Conservation (phyloP, 352 stramenopile genomes). For the Globisporangium takayamanum region DNA sequence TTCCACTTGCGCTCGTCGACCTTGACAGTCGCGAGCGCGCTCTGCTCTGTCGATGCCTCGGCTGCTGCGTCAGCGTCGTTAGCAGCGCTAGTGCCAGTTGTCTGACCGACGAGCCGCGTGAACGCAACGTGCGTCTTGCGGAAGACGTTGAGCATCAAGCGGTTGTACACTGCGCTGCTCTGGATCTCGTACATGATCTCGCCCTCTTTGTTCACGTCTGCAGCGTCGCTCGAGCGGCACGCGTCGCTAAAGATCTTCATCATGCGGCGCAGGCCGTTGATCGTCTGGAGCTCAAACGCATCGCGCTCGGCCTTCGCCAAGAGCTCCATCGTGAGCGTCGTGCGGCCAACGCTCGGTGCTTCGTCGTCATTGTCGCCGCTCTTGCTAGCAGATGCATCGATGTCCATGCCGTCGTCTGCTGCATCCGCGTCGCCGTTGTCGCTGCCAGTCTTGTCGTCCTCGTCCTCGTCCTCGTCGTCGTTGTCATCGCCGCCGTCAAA, state of each 20-base stretch:
- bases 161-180: slow-evolving; percentile 92
- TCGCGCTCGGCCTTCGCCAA: slow-evolving; percentile 81
- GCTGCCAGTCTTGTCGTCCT: slow-evolving; percentile 6
- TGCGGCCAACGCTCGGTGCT: slow-evolving; percentile 31
- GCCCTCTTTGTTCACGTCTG: slow-evolving; percentile 51
- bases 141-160: slow-evolving; percentile 93
- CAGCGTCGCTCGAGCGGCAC: slow-evolving; percentile 89
- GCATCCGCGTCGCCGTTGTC: slow-evolving; percentile 7
- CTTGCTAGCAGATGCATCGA: slow-evolving; percentile 9
- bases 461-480: slow-evolving; percentile 12
- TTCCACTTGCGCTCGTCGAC: slow-evolving; percentile 79
- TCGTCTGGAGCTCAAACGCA: slow-evolving; percentile 84
- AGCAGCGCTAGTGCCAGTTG: slow-evolving; percentile 12
- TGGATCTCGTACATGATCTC: slow-evolving; percentile 91
- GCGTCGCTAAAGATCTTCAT: slow-evolving; percentile 93
- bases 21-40: slow-evolving; percentile 16
- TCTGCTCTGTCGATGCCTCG: slow-evolving; percentile 7
- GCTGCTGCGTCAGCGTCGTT: slow-evolving; percentile 19
- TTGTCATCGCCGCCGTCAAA: slow-evolving; percentile 13
- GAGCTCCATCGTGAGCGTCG: slow-evolving; percentile 69
- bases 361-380: slow-evolving; percentile 18
- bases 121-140: slow-evolving; percentile 86
- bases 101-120: slow-evolving; percentile 56
- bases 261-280: slow-evolving; percentile 87
- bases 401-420: slow-evolving; percentile 3